These are phyloP conservation scores for Candida suzukii DNA, from an alignment of 805 yeast species.

Conservation along the genomic window DNA sequence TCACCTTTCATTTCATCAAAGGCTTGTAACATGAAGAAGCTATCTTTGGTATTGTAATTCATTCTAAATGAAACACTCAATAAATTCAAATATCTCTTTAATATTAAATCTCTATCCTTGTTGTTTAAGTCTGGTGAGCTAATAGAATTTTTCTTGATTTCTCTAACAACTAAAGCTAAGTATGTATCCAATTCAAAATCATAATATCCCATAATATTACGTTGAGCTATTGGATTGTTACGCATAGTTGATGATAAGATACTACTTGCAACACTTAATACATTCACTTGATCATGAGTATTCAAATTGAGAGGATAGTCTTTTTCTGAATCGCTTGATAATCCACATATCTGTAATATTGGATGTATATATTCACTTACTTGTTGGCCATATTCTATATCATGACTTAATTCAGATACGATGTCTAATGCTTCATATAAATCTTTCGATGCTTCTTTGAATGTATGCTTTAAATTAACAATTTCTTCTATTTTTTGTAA, in stretches of 20 bases:
- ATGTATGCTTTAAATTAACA: neutral
- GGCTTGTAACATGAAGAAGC: conserved; percentile 19
- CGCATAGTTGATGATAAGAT: conserved; percentile 63
- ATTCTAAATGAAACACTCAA: conserved; percentile 35
- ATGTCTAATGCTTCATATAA: conserved; percentile 27
- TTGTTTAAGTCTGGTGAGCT: conserved; percentile 9
- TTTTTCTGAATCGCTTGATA: conserved; percentile 5
- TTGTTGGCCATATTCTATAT: conserved; percentile 50
- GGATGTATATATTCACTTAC: conserved; percentile 30
- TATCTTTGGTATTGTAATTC: conserved; percentile 12
- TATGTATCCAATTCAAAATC: neutral
- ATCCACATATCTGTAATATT: conserved; percentile 24
- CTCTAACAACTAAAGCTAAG: neutral
- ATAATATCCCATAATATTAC: conserved; percentile 20
- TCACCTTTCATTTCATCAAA: conserved; percentile 15
- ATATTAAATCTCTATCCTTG: conserved; percentile 5
- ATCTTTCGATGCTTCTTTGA: neutral
- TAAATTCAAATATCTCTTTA: conserved; percentile 42
- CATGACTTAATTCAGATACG: conserved; percentile 59
- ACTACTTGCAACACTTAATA: conserved; percentile 49
- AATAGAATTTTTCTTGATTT: conserved; percentile 11
- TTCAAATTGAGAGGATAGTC: conserved; percentile 1
- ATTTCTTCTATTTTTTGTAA: neutral
- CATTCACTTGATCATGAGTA: conserved; percentile 6
- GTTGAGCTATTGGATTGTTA: conserved; percentile 50